Percentiles rank a stretch among this genome's conserved stretches.
Conservation (phyloP, 192 early-diverging fungal genomes). For the Umbelopsis ramanniana region DNA sequence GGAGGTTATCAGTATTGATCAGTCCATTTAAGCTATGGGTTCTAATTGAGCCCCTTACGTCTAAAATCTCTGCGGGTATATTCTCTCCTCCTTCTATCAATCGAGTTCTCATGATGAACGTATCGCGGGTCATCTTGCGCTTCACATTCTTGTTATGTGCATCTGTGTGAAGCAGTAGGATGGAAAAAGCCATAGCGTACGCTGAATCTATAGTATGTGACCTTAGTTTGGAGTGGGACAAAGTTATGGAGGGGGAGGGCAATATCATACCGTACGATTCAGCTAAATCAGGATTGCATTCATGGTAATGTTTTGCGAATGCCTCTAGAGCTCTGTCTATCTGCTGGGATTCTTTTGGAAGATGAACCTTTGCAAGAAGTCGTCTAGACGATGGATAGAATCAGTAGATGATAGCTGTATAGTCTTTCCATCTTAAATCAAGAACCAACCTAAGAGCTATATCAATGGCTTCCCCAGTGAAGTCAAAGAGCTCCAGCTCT, state of each 20-base stretch:
- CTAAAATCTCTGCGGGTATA: constrained; percentile 72
- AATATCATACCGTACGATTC: constrained; percentile 25
- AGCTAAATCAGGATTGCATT: constrained; percentile 68
- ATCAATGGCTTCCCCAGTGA: constrained; percentile 41
- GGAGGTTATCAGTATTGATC: constrained; percentile 39
- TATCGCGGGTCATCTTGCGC: constrained; percentile 82
- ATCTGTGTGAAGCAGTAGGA: constrained; percentile 85
- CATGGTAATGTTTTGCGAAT: constrained; percentile 75
- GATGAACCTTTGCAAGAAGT: constrained; percentile 70
- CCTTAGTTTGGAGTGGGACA: not conserved
- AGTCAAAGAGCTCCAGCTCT: constrained; percentile 39
- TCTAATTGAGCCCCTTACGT: constrained; percentile 47
- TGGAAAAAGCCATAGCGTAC: constrained; percentile 79
- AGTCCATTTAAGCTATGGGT: not conserved
- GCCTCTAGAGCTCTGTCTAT: constrained; percentile 80
- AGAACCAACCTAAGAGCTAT: constrained; percentile 37
- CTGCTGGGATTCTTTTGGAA: constrained; percentile 84
- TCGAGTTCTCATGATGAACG: constrained; percentile 74
- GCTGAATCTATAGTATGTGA: constrained; percentile 54
- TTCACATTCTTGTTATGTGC: constrained; percentile 82
- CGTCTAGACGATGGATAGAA: constrained; percentile 48
- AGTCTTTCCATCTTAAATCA: not conserved
- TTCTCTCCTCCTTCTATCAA: constrained; percentile 68
- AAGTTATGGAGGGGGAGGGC: not conserved
- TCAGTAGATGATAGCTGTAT: constrained; percentile 12